phyloP scores from a whole-genome alignment of 2,329 filamentous ascomycete genomes.

The Pseudogymnoascus sp. region DNA sequence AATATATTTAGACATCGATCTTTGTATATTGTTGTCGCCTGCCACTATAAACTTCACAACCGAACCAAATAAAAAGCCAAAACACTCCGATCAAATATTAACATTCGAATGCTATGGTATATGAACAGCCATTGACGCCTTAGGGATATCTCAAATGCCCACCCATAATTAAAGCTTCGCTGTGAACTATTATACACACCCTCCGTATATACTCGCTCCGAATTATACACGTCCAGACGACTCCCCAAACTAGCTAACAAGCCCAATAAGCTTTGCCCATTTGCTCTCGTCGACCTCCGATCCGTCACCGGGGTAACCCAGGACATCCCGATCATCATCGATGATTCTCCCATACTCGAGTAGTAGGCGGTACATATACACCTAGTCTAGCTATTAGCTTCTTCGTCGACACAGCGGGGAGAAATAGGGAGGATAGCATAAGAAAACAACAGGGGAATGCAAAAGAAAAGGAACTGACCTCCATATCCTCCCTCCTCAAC shows the following conservation, averaged over 20 bases:
- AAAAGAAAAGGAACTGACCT: constrained; percentile 46
- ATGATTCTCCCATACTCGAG: constrained; percentile 50
- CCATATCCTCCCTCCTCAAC: constrained; percentile 64
- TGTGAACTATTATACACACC: not conserved
- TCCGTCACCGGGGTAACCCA: constrained; percentile 29
- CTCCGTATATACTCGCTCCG: not conserved
- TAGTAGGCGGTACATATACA: constrained; percentile 59
- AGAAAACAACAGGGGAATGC: not conserved
- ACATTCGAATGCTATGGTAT: not conserved
- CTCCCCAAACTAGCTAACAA: not conserved
- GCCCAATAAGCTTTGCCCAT: not conserved
- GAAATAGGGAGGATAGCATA: constrained; percentile 8
- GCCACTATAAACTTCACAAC: not conserved
- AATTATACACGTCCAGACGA: not conserved
- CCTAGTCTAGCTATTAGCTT: constrained; percentile 29
- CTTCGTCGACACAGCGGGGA: not conserved
- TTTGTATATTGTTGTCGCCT: not conserved
- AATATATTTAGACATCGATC: not conserved
- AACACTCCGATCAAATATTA: not conserved
- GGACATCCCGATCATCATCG: constrained; percentile 31
- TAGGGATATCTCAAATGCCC: not conserved
- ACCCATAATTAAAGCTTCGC: not conserved
- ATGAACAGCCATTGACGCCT: not conserved
- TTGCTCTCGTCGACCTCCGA: constrained; percentile 24
- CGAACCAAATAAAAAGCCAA: not conserved